A percentile compares a stretch with the other conserved stretches of the same genome.
Conservation (phyloP, 805 yeast species). For the Candida coquimbonensis region DNA sequence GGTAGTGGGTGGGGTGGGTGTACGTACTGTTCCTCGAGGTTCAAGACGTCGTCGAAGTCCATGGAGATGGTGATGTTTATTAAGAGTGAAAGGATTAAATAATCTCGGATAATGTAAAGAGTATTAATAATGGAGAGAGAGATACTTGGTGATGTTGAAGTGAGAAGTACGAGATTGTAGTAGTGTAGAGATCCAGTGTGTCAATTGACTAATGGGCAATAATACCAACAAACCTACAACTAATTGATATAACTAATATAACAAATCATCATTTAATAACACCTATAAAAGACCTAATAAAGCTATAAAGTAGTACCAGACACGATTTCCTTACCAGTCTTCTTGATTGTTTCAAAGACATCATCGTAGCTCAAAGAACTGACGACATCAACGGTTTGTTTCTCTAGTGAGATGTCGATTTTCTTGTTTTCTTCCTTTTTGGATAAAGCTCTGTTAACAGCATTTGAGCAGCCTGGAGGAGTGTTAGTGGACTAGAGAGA, state of each 20-base stretch:
- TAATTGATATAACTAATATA: not conserved
- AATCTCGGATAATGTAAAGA: no score
- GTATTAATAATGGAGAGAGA: no score
- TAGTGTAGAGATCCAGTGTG: no score
- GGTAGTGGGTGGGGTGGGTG: no score
- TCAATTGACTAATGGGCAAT: no score
- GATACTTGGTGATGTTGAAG: no score
- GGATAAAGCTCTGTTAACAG: constrained; percentile 70
- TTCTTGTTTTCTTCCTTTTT: constrained; percentile 68
- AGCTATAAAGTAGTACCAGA: constrained; percentile 43
- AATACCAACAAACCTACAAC: no score
- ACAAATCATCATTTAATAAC: no score
- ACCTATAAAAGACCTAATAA: not conserved
- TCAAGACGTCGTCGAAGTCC: constrained; percentile 48
- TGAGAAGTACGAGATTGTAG: no score
- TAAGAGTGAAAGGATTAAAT: not conserved
- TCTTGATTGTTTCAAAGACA: constrained; percentile 72
- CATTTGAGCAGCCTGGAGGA: constrained; percentile 68
- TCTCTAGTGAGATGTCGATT: constrained; percentile 67
- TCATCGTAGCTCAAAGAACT: constrained; percentile 65
- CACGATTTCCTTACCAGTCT: constrained; percentile 83
- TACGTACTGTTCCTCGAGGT: constrained; percentile 47
- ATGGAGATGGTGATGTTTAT: constrained; percentile 6
- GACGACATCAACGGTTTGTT: constrained; percentile 75
- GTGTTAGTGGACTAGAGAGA: not conserved